A percentile compares a stretch with the other conserved stretches of the same genome.
These are phyloP conservation scores for Jacaranda copaia DNA, from an alignment of 257 asterid genomes.

Conservation along the genomic window DNA sequence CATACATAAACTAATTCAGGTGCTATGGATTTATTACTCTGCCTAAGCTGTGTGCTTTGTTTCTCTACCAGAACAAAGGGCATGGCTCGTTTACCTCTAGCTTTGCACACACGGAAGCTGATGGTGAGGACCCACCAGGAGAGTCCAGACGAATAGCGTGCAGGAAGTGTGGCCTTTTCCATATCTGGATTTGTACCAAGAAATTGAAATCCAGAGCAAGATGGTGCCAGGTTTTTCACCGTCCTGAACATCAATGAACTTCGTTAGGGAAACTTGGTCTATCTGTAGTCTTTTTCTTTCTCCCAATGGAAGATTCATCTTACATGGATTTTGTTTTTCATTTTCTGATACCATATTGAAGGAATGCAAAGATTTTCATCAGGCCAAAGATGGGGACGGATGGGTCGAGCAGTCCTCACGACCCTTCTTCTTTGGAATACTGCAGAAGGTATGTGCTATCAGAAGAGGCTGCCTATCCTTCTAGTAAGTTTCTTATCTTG, in stretches of 20 bases:
- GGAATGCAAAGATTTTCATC: constrained; percentile 75
- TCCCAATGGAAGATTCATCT: neutral
- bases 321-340: neutral
- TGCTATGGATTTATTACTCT: neutral
- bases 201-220: constrained; percentile 69
- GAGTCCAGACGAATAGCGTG: constrained; percentile 62
- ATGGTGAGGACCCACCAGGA: constrained; percentile 40
- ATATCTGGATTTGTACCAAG: constrained; percentile 60
- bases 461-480: neutral
- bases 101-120: constrained; percentile 47
- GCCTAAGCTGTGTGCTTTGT: constrained; percentile 20
- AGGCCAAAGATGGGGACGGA: constrained; percentile 76
- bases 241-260: constrained; percentile 10
- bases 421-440: constrained; percentile 61
- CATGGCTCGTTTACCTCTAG: constrained; percentile 47
- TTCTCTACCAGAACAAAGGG: constrained; percentile 50
- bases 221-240: constrained; percentile 73
- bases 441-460: constrained; percentile 52
- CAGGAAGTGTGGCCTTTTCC: constrained; percentile 66
- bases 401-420: constrained; percentile 78
- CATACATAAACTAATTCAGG: neutral
- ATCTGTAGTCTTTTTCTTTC: neutral
- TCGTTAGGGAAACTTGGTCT: neutral
- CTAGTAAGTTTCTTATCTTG: neutral
- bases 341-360: constrained; percentile 28